phyloP scores from a whole-genome alignment of 805 yeast genomes.

The Pichia thaimueangensis region DNA sequence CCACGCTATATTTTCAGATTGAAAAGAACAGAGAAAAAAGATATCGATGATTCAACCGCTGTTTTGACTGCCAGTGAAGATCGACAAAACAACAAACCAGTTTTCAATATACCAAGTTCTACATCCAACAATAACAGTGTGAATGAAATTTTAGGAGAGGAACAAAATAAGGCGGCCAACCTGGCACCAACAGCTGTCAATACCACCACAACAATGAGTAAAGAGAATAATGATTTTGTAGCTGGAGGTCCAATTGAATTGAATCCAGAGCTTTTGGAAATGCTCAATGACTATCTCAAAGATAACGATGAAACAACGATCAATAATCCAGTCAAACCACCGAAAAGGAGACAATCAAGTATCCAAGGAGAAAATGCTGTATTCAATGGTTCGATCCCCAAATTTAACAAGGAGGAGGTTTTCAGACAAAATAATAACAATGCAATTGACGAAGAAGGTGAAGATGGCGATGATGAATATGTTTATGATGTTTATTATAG shows the following conservation, averaged over 20 bases:
- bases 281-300: slow-evolving; percentile 58
- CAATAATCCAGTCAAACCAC: slow-evolving; percentile 18
- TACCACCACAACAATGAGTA: background rate
- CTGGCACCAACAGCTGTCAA: background rate
- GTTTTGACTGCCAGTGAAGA: slow-evolving; percentile 16
- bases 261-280: slow-evolving; percentile 63
- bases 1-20: slow-evolving; percentile 38
- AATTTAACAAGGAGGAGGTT: slow-evolving; percentile 5
- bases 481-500: slow-evolving; percentile 87
- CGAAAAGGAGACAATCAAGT: slow-evolving; percentile 26
- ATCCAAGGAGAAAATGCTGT: slow-evolving; percentile 18
- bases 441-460: slow-evolving; percentile 3
- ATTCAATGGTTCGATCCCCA: slow-evolving; percentile 15
- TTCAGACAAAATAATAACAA: slow-evolving; percentile 25
- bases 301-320: slow-evolving; percentile 25
- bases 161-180: background rate
- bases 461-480: slow-evolving; percentile 43
- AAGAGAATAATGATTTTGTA: background rate
- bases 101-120: slow-evolving; percentile 20
- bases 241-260: slow-evolving; percentile 22
- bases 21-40: slow-evolving; percentile 39
- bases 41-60: slow-evolving; percentile 17
- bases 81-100: slow-evolving; percentile 10
- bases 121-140: background rate
- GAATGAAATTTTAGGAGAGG: background rate